Base-by-base conservation (phyloP, 108 stramenopile genomes). In the Skeletonema menzelii region DNA sequence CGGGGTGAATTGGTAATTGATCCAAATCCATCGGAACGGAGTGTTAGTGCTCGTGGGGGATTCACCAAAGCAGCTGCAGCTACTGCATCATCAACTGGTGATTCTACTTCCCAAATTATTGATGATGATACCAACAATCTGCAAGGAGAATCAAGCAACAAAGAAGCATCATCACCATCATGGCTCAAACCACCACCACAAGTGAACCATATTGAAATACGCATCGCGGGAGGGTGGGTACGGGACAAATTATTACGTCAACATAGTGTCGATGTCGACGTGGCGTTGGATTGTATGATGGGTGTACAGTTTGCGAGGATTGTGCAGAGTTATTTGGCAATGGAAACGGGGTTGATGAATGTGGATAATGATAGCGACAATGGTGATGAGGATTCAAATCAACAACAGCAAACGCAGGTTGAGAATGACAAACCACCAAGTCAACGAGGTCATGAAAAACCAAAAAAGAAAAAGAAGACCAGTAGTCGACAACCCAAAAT, bases 261-360 rank as follows among this genome's bases (percentile, higher is more conserved):
- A 53, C 67, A 89, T 38, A 89, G 76, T 61, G 85, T 94, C 65
- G 98, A 99, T 86, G 93, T 99, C 13, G 98, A 99, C 59, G 78
- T 99, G 17, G 97, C 98, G 3, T 72, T 99, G 34, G 96, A 98
- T 74, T 84, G 88, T 60, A 84, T 89, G 74, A 95, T 96, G 32
- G 98, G 99, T 11, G 91, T 90, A 12, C 87, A 88, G 30, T 97
- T 99, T 67, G 99, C 99, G 4, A 60, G 86, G 34, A 65, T 87
- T 55, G 91, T 98, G 6, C 88, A 94, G 71, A 71, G 65, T 11
- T 96, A 94, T 58, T 82, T 96, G 32, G 32, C 61, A 0, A 27
- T 44, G 30, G 44, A 72, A 13, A 34, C 19, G 5, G 22, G 8
- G 1, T 8, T 53, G 49, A 53, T 53, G 49, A 53, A 5, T 15